Conservation (phyloP, 176 grass and related monocot species). For the Tuctoria greenei region DNA sequence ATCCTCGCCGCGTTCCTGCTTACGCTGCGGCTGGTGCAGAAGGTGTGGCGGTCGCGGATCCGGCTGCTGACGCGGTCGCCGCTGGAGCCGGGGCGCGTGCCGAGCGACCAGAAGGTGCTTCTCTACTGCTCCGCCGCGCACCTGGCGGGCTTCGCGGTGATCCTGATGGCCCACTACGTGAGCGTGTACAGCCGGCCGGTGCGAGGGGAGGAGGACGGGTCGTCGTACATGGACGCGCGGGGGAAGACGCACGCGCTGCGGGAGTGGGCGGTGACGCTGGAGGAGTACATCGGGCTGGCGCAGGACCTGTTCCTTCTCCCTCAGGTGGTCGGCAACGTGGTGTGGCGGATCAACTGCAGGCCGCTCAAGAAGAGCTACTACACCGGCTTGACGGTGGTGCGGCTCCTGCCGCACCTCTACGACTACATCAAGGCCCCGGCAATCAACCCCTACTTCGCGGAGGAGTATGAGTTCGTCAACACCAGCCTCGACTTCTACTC, state of each 20-base stretch:
- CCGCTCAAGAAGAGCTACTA: slow-evolving; percentile 82
- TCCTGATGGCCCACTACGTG: slow-evolving; percentile 56
- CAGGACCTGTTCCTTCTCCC: slow-evolving; percentile 88
- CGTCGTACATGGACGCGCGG: slow-evolving; percentile 60
- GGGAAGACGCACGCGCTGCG: slow-evolving; percentile 70
- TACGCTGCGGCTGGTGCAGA: slow-evolving; percentile 74
- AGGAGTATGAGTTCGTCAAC: slow-evolving; percentile 92
- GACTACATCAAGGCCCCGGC: slow-evolving; percentile 74
- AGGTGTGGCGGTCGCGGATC: slow-evolving; percentile 86
- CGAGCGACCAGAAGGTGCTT: slow-evolving; percentile 68
- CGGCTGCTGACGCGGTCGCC: slow-evolving; percentile 69
- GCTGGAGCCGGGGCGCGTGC: slow-evolving; percentile 69
- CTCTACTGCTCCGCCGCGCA: slow-evolving; percentile 51
- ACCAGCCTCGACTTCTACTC: slow-evolving; percentile 90
- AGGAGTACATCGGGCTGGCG: slow-evolving; percentile 76
- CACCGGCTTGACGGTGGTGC: slow-evolving; percentile 64
- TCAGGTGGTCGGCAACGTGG: slow-evolving; percentile 74
- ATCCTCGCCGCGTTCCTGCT: slow-evolving; percentile 70
- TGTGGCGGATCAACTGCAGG: slow-evolving; percentile 78
- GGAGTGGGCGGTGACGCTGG: slow-evolving; percentile 73
- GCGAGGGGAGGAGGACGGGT: slow-evolving; percentile 11
- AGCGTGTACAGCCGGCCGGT: slow-evolving; percentile 52
- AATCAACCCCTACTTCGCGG: slow-evolving; percentile 84
- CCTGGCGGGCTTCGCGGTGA: slow-evolving; percentile 53
- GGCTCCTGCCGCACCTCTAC: slow-evolving; percentile 82